A percentile compares a stretch with the other conserved stretches of the same genome.
phyloP scores from a whole-genome alignment of 768 basidiomycete genomes.

The Cystoderma amianthinum region DNA sequence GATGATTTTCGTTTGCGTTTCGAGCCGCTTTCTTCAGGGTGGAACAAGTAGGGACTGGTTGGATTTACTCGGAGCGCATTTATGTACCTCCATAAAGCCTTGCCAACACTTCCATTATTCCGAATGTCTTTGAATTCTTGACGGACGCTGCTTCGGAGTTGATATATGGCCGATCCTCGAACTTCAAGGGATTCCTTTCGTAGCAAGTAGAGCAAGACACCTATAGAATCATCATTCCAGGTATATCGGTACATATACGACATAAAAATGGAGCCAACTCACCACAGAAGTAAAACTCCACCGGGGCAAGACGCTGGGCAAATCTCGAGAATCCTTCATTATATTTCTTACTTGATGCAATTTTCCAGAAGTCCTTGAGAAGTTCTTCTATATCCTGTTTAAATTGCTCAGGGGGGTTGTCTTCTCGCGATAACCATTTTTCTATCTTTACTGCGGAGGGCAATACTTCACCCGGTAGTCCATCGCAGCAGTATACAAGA shows the following conservation, averaged over 20 bases:
- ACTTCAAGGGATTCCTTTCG: conserved; percentile 33
- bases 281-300: conserved; percentile 83
- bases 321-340: conserved; percentile 46
- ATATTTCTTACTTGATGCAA: conserved; percentile 34
- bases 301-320: conserved; percentile 58
- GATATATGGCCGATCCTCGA: conserved; percentile 47
- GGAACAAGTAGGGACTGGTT: background rate
- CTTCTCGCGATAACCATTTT: conserved; percentile 37
- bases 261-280: conserved; percentile 14
- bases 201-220: conserved; percentile 58
- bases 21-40: conserved; percentile 9
- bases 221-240: conserved; percentile 24
- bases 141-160: conserved; percentile 52
- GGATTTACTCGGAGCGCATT: conserved; percentile 27
- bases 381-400: conserved; percentile 45
- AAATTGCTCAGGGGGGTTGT: conserved; percentile 39
- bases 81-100: conserved; percentile 53
- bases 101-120: conserved; percentile 48
- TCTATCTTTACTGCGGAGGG: conserved; percentile 54
- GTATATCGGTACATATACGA: background rate
- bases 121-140: conserved; percentile 56
- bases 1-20: conserved; percentile 25
- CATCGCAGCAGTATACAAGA: conserved; percentile 61
- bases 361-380: conserved; percentile 45
- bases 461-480: conserved; percentile 35